Base-by-base conservation (phyloP, 208 protist genomes). In the Tritrichomonas foetus region DNA sequence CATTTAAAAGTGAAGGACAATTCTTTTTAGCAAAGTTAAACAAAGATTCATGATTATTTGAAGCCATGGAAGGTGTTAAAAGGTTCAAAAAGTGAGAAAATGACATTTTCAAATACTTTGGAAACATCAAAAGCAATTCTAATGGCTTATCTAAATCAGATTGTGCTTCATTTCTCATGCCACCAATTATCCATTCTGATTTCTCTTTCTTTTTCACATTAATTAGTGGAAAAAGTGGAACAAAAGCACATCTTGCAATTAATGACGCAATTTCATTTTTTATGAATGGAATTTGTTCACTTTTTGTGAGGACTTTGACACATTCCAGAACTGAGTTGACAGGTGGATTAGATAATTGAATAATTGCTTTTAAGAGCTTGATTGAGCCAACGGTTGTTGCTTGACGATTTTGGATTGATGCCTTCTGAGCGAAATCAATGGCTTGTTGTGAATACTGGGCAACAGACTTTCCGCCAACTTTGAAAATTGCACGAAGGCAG, bases 261-360 rank as follows among this genome's bases (percentile, higher is more conserved):
- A 89, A 47, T 27, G 41, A 57, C 11, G 78, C 41, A 33, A 89
- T 89, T 49, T 89, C 78, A 39, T 89, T 89, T 57, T 89, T 89
- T 3, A 89, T 57, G 57, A 89, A 44, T 27, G 78, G 78, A n/a
- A 89, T 44, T 57, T 53, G 78, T 11, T 89, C 41, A 57, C 57
- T 47, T 14, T 49, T 49, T 11, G 57, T 53, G 5, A 89, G 25
- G 9, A 47, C 33, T 33, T 33, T 57, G 25, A 89, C 30, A 39
- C 47, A 57, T 39, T 89, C 78, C 44, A 82, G n/a, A 27, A 82
- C 16, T 61, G 5, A 16, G 5, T 5, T 22, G 16, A 61, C 16
- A 61, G 53, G 53, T 22, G 53, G 53, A 61, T 61, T 61, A 16
- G 53, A 22, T 22, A 16, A 22, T 61, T 61, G 5, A 61, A 69